phyloP scores from a whole-genome alignment of 2,329 filamentous ascomycete species.

The Biscogniauxia mediterranea region DNA sequence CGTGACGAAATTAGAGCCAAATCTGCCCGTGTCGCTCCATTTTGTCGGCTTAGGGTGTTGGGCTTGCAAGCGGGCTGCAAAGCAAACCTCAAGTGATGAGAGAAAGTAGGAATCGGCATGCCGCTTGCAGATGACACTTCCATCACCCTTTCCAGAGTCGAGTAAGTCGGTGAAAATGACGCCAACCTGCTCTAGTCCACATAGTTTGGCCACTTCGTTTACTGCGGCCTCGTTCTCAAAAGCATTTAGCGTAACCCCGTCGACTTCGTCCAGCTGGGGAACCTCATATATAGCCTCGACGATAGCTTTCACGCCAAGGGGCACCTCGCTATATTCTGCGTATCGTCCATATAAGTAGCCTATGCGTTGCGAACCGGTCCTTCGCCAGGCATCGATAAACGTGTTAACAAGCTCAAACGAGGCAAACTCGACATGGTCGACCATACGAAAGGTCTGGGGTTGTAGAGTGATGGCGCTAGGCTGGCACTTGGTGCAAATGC shows the following conservation, averaged over 20 bases:
- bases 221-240: constrained; percentile 85
- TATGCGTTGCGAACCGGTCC: constrained; percentile 77
- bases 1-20: constrained; percentile 95
- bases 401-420: constrained; percentile 79
- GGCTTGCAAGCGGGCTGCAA: constrained; percentile 84
- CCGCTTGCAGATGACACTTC: constrained; percentile 88
- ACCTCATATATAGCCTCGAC: constrained; percentile 98
- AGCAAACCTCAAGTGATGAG: constrained; percentile 87
- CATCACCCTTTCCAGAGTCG: constrained; percentile 77
- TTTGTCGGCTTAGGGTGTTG: constrained; percentile 87
- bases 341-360: constrained; percentile 92
- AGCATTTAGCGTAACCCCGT: constrained; percentile 79
- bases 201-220: constrained; percentile 75
- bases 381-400: constrained; percentile 91
- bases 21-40: constrained; percentile 92
- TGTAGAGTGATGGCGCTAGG: constrained; percentile 95
- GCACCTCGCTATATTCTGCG: constrained; percentile 87
- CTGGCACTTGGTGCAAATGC: constrained; percentile 97
- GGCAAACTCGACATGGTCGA: constrained; percentile 96
- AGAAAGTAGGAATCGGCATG: constrained; percentile 95
- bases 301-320: constrained; percentile 89
- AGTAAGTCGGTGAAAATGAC: constrained; percentile 93
- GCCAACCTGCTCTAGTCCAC: constrained; percentile 84
- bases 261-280: constrained; percentile 83
- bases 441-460: constrained; percentile 91